Conservation (phyloP, 140 eudicot species). For the Anethum foeniculum region DNA sequence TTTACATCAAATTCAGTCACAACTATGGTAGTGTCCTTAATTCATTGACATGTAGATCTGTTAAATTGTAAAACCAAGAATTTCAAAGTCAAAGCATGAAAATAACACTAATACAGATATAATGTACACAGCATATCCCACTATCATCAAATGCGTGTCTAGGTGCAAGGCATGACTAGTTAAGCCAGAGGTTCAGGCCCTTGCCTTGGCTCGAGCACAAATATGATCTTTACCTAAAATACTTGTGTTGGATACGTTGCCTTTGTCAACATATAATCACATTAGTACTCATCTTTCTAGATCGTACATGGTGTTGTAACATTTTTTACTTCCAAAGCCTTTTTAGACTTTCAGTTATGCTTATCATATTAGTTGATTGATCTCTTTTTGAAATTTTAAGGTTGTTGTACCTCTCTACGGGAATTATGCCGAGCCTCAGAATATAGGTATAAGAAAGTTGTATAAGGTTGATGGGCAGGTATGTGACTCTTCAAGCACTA, state of each 20-base stretch:
- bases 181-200: neutral
- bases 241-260: neutral
- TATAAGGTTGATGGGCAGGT: slow-evolving; percentile 84
- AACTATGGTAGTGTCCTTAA: neutral
- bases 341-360: neutral
- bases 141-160: neutral
- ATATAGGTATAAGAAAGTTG: slow-evolving; percentile 62
- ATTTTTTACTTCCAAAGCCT: neutral
- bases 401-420: slow-evolving; percentile 82
- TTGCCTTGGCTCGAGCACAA: neutral
- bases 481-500: slow-evolving; percentile 18
- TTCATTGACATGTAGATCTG: neutral
- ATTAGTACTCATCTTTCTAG: neutral
- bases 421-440: slow-evolving; percentile 60
- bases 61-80: neutral
- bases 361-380: slow-evolving; percentile 2
- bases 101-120: neutral
- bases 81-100: neutral
- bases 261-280: neutral
- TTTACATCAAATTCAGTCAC: neutral
- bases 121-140: neutral
- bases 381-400: slow-evolving; percentile 26
- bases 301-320: neutral
- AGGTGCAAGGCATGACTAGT: neutral
- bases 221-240: neutral